Base-by-base conservation (phyloP, 176 grass and related monocot species). In the Hordeum marinum region DNA sequence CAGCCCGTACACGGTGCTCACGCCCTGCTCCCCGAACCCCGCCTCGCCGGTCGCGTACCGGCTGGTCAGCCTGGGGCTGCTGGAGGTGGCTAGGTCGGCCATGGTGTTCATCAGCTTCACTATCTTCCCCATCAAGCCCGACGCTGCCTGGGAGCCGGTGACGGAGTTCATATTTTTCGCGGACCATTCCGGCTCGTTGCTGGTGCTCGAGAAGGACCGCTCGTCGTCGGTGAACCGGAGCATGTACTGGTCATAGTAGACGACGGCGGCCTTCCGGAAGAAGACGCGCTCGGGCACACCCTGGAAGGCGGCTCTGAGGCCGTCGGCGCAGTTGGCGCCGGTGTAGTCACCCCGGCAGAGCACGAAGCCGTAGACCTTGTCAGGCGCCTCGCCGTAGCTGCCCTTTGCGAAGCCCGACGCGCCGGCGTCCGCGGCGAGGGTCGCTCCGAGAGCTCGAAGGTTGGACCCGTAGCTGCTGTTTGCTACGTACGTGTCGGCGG, bases 171-270 rank as follows among this genome's bases (percentile, higher is more conserved):
- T 69, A 37, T 85, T 89, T 0, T 0, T 1, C 18, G 0, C 34
- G 3, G 3, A 0, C 7, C 36, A 34, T 3, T 69, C 35, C 3
- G 66, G 66, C 0, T 20, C 66, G 20, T 69, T 69, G 66, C 18
- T n/a, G 4, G 0, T 0, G 66, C 35, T 40, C 35, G 18, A 69
- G 23, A 77, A 57, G 57, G 83, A 52, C 26, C 50, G 2, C 18
- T 52, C 45, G 32, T 52, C 65, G 63, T 45, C 62, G 54, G 90
- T 72, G 83, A 83, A 92, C 1, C 76, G 58, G 63, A 89, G 4
- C 69, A 82, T 85, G 83, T 84, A 75, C 45, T 60, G 18, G 54
- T 92, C 83, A 5, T 79, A 66, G 73, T 88, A 89, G 71, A 86
- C 61, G 63, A 61, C 45, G 12, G 74, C 77, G 3, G 31, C 31